These are phyloP conservation scores for Smithsoniella earleae DNA, from an alignment of 163 green algal genomes.

Conservation along the genomic window DNA sequence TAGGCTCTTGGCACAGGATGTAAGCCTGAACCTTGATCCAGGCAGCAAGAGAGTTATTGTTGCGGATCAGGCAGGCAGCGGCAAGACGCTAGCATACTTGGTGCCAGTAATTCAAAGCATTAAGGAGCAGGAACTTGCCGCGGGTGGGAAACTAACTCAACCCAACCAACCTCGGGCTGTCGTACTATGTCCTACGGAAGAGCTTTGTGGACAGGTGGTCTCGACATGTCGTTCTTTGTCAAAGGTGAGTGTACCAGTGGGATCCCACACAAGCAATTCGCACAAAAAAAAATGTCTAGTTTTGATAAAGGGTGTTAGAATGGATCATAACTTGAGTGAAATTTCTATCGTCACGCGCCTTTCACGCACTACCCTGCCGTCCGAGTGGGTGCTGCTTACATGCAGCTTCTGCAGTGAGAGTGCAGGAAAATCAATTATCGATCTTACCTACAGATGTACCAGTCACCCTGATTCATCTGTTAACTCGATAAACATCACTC, in stretches of 20 bases:
- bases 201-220: slow-evolving; percentile 34
- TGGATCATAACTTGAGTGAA: slow-evolving; percentile 36
- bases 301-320: slow-evolving; percentile 29
- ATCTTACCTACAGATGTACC: background rate
- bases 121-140: slow-evolving; percentile 34
- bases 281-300: too few species aligned
- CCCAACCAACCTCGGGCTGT: slow-evolving; percentile 38
- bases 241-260: background rate
- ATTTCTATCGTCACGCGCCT: too few species aligned
- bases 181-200: slow-evolving; percentile 44
- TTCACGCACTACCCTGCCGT: too few species aligned
- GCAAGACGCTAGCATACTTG: slow-evolving; percentile 87
- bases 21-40: background rate
- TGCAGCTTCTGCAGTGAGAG: background rate
- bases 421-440: background rate
- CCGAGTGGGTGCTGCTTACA: slow-evolving; percentile 4
- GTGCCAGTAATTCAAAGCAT: slow-evolving; percentile 46
- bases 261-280: background rate
- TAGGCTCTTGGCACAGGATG: background rate
- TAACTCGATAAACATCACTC: background rate
- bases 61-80: slow-evolving; percentile 73
- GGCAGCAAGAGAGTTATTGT: slow-evolving; percentile 45
- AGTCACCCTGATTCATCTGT: background rate
- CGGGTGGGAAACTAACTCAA: slow-evolving; percentile 28
- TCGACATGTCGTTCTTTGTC: background rate